A percentile compares a stretch with the other conserved stretches of the same genome.
Evolutionary conservation across 176 grass and related monocot genomes (phyloP).

Genomic region (Carex parvula): DNA sequence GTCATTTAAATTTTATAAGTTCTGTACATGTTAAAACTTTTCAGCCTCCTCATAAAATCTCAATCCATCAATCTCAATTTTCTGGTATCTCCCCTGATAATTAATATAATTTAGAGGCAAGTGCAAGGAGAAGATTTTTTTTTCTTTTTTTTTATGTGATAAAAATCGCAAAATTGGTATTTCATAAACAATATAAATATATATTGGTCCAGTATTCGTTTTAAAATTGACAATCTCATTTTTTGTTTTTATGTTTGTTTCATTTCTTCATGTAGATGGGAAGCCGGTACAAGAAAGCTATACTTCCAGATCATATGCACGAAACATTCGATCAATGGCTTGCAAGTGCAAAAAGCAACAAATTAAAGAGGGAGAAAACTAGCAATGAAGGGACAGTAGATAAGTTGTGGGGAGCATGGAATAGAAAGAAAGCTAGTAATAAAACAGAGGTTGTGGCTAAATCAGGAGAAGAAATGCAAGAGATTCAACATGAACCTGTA

Average conservation of each 20-base stretch:
- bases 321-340: slow-evolving; percentile 46
- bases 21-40: too few relatives aligned
- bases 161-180: not conserved
- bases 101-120: not conserved
- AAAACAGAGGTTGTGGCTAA: not conserved
- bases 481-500: not conserved
- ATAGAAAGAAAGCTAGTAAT: not conserved
- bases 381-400: not conserved
- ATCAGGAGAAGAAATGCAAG: slow-evolving; percentile 19
- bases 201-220: not conserved
- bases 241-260: not conserved
- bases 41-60: too few relatives aligned
- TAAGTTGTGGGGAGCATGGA: not conserved
- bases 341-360: slow-evolving; percentile 22
- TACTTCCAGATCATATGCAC: slow-evolving; percentile 57
- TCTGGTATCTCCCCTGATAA: too few relatives aligned
- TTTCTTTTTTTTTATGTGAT: not conserved
- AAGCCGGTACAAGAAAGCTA: slow-evolving; percentile 61
- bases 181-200: not conserved
- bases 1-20: too few relatives aligned
- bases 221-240: not conserved
- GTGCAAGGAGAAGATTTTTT: not conserved
- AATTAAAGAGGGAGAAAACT: not conserved
- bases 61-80: too few relatives aligned
- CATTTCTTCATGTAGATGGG: slow-evolving; percentile 53